phyloP scores from a whole-genome alignment of 2,329 filamentous ascomycete species.

The Alternaria ethzedia region DNA sequence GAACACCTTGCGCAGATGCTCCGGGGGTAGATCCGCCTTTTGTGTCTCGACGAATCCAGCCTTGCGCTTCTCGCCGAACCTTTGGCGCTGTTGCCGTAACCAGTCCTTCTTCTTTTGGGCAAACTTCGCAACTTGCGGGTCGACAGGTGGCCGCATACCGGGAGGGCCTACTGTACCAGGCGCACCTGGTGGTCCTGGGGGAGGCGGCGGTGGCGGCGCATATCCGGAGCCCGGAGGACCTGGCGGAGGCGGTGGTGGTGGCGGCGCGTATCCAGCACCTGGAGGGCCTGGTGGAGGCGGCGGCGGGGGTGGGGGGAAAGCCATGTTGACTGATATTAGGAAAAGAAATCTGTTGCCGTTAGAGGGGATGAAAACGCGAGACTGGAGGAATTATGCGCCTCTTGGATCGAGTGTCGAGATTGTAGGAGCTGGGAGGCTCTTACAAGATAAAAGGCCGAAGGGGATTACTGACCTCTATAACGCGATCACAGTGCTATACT shows the following conservation, averaged over 20 bases:
- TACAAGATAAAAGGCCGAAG: neutral
- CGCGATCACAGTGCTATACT: constrained; percentile 8
- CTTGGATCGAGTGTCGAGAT: neutral
- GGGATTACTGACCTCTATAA: neutral
- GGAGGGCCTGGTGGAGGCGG: constrained; percentile 36
- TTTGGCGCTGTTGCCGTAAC: constrained; percentile 86
- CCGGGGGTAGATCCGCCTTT: constrained; percentile 97
- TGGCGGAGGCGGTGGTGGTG: constrained; percentile 46
- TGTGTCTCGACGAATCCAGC: constrained; percentile 96
- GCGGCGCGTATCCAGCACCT: constrained; percentile 33
- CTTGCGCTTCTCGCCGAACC: constrained; percentile 96
- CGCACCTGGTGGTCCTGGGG: constrained; percentile 56
- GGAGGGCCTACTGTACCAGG: constrained; percentile 63
- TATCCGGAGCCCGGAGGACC: constrained; percentile 35
- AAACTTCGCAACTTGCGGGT: constrained; percentile 90
- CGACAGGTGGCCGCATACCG: constrained; percentile 73
- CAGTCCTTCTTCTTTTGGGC: constrained; percentile 99
- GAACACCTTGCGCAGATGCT: constrained; percentile 97
- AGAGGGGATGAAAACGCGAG: neutral
- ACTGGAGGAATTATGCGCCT: neutral
- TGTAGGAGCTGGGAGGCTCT: neutral
- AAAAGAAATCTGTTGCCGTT: neutral
- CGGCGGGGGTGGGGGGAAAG: constrained; percentile 36
- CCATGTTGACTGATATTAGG: constrained; percentile 23
- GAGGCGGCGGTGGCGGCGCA: constrained; percentile 66